These are phyloP conservation scores for Fraxinus albicans DNA, from an alignment of 305 asterid genomes.

Conservation along the genomic window DNA sequence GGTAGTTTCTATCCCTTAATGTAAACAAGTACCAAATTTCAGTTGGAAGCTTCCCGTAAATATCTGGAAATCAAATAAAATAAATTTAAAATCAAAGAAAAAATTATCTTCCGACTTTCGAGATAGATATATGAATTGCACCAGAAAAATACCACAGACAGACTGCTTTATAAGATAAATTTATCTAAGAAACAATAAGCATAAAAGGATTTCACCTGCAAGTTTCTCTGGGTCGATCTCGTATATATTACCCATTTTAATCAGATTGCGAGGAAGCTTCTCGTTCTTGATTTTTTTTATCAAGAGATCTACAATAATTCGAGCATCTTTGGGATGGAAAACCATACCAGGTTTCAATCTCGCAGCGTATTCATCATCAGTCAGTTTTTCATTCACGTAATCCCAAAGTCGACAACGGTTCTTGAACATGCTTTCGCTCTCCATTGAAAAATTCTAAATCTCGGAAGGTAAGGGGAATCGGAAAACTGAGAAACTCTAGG, in stretches of 20 bases:
- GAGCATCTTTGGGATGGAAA: slow-evolving; percentile 14
- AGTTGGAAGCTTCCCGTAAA: background rate
- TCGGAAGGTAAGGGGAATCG: too few relatives aligned
- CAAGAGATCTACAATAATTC: slow-evolving; percentile 5
- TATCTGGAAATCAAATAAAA: background rate
- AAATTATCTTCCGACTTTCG: background rate
- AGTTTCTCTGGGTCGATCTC: background rate
- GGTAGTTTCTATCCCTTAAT: slow-evolving; percentile 16
- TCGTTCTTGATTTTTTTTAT: background rate
- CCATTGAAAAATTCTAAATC: too few relatives aligned
- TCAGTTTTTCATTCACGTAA: too few relatives aligned
- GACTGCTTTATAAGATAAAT: too few relatives aligned
- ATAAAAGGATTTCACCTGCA: background rate
- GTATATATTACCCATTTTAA: slow-evolving; percentile 4
- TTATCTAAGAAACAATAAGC: background rate
- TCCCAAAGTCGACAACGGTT: too few relatives aligned
- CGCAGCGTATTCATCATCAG: too few relatives aligned
- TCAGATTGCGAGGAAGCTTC: background rate
- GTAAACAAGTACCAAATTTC: slow-evolving; percentile 30
- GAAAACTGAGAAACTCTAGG: too few relatives aligned
- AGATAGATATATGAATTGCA: background rate
- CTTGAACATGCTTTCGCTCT: too few relatives aligned
- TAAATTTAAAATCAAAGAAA: too few relatives aligned
- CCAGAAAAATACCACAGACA: background rate
- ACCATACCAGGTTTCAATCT: background rate